Conservation (phyloP, 495 filamentous ascomycete species). For the Trichoderma parareesei region DNA sequence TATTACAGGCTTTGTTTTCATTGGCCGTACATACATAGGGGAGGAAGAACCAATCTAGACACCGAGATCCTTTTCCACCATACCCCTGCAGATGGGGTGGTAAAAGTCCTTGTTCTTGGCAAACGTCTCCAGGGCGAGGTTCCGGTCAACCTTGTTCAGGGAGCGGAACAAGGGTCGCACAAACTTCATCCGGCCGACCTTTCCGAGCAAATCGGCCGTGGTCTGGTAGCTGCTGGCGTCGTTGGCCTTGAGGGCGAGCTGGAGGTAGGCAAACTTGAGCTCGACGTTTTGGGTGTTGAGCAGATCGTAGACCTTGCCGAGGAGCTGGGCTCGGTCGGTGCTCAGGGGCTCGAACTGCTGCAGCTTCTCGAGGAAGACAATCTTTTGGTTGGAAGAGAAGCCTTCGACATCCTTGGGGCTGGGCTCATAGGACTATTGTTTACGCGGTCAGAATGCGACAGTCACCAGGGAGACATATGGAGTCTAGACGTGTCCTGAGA, state of each 20-base stretch:
- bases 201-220: conserved; percentile 64
- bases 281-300: conserved; percentile 70
- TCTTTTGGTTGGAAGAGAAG: conserved; percentile 75
- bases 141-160: conserved; percentile 62
- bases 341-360: conserved; percentile 53
- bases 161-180: conserved; percentile 73
- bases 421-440: conserved; percentile 48
- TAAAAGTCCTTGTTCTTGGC: conserved; percentile 85
- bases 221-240: conserved; percentile 57
- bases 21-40: background rate
- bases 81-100: conserved; percentile 81
- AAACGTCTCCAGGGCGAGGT: conserved; percentile 74
- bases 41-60: conserved; percentile 15
- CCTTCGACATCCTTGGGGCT: conserved; percentile 55
- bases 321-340: conserved; percentile 50
- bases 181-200: conserved; percentile 94
- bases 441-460: background rate
- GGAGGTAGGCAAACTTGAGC: conserved; percentile 68
- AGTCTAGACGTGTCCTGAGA: background rate
- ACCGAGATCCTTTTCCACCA: conserved; percentile 76
- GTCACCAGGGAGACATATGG: background rate
- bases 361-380: conserved; percentile 79
- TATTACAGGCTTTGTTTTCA: background rate
- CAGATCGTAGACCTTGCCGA: conserved; percentile 68
- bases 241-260: conserved; percentile 66